Conservation (phyloP, 352 stramenopile species). For the Phytopythium oedochilum region DNA sequence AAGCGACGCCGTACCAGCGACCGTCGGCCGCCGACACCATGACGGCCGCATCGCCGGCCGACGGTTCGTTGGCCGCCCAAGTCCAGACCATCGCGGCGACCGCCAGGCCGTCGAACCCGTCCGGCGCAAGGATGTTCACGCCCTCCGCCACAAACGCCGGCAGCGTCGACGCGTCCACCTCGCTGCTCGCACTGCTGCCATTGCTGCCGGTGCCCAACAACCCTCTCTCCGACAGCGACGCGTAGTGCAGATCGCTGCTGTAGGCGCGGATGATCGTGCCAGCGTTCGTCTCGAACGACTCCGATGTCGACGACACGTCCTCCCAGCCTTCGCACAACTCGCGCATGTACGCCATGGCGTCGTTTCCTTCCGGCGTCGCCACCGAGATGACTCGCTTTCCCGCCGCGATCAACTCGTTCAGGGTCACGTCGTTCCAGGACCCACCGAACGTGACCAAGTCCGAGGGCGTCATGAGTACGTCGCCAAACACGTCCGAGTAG, state of each 20-base stretch:
- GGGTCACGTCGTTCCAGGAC: conserved; percentile 42
- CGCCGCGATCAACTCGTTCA: conserved; percentile 34
- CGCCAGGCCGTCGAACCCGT: conserved; percentile 40
- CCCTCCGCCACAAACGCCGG: conserved; percentile 42
- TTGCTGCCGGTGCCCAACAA: conserved; percentile 13
- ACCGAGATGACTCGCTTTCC: conserved; percentile 56
- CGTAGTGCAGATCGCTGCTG: conserved; percentile 45
- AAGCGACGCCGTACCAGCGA: conserved; percentile 43
- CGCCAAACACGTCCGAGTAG: conserved; percentile 41
- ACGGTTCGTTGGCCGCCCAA: conserved; percentile 51
- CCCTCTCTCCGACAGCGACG: conserved; percentile 32
- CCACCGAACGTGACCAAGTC: conserved; percentile 30
- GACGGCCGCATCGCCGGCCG: conserved; percentile 23
- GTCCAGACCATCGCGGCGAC: conserved; percentile 60
- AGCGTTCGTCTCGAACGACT: conserved; percentile 21
- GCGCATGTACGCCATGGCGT: conserved; percentile 52
- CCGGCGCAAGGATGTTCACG: conserved; percentile 56
- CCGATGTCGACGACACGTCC: conserved; percentile 26
- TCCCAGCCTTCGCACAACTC: conserved; percentile 39
- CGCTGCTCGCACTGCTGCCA: conserved; percentile 14
- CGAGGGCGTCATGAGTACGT: conserved; percentile 41
- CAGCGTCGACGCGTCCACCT: conserved; percentile 32
- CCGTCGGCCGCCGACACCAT: conserved; percentile 45
- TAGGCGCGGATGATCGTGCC: conserved; percentile 46
- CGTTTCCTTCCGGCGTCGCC: conserved; percentile 34